Evolutionary conservation across 2,329 filamentous ascomycete genomes (phyloP).

Genomic region (Volutella citrinella): DNA sequence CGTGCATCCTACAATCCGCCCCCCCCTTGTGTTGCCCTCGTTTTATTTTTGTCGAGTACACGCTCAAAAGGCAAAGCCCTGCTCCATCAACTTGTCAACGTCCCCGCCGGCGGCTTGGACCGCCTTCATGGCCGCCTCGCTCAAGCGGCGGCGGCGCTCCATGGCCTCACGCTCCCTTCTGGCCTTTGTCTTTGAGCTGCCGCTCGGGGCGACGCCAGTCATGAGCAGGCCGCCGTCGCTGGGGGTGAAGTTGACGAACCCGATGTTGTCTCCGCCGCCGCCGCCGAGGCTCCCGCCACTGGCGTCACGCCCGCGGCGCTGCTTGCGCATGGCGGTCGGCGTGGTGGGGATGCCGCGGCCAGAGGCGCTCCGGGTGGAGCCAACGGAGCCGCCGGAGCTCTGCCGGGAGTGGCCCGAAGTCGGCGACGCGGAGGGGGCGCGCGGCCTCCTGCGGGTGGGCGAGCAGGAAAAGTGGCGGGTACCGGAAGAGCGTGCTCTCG

Average conservation of each 20-base stretch:
- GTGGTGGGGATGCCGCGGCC: constrained; percentile 37
- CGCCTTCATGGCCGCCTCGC: constrained; percentile 65
- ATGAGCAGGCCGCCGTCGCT: constrained; percentile 75
- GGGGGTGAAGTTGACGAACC: constrained; percentile 90
- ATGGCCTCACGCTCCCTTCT: constrained; percentile 81
- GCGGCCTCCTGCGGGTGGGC: constrained; percentile 42
- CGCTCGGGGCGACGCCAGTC: constrained; percentile 86
- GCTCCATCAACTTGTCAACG: constrained; percentile 49
- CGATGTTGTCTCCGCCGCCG: constrained; percentile 35
- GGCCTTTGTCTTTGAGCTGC: constrained; percentile 92
- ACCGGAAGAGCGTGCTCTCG: constrained; percentile 53
- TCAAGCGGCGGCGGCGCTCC: constrained; percentile 69
- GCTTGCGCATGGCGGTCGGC: constrained; percentile 38
- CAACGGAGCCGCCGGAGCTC: constrained; percentile 37
- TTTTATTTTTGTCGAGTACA: too few species aligned
- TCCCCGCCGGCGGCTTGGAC: constrained; percentile 71
- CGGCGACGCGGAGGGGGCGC: constrained; percentile 38
- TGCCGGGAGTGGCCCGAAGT: constrained; percentile 37
- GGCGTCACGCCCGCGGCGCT: constrained; percentile 35
- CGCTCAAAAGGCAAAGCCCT: constrained; percentile 46
- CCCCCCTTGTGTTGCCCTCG: too few species aligned
- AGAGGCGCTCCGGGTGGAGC: constrained; percentile 34
- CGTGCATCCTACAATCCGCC: too few species aligned
- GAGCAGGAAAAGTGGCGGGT: constrained; percentile 44
- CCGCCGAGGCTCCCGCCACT: constrained; percentile 28